A percentile compares a stretch with the other conserved stretches of the same genome.
These are phyloP conservation scores for Trichophyton rubrum DNA, from an alignment of 2,329 filamentous ascomycete genomes.

Conservation along the genomic window DNA sequence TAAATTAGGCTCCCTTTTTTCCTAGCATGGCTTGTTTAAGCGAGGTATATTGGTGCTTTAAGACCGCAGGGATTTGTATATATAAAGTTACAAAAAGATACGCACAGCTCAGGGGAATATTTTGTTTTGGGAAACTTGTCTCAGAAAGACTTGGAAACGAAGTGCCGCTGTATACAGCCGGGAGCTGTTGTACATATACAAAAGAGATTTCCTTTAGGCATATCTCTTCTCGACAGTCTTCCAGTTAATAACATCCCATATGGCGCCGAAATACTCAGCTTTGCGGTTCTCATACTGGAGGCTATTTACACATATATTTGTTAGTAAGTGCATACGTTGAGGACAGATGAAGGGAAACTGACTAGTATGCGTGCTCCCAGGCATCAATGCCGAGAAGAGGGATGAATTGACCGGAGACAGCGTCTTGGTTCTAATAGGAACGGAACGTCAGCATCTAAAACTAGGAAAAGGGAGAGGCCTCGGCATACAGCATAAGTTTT, in stretches of 20 bases:
- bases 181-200: not conserved
- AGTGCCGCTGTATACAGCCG: not conserved
- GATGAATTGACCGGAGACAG: slow-evolving; percentile 68
- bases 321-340: not conserved
- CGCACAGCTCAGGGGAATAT: not conserved
- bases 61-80: not conserved
- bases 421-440: slow-evolving; percentile 59
- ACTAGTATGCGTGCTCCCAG: slow-evolving; percentile 93
- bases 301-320: slow-evolving; percentile 25
- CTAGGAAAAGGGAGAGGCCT: not conserved
- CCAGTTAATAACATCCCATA: slow-evolving; percentile 97
- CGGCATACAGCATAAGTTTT: slow-evolving; percentile 50
- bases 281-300: slow-evolving; percentile 95
- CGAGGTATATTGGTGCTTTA: not conserved
- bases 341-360: slow-evolving; percentile 21
- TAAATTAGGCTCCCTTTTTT: not conserved
- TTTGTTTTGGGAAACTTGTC: not conserved
- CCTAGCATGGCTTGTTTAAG: not conserved
- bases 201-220: slow-evolving; percentile 27
- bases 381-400: slow-evolving; percentile 84
- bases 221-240: slow-evolving; percentile 73
- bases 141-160: too few species aligned
- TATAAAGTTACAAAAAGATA: not conserved
- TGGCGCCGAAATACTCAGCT: slow-evolving; percentile 84
- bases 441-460: not conserved